These are phyloP conservation scores for Pseudotsuga menziesii DNA, from an alignment of 75 land plant genomes.

Conservation along the genomic window DNA sequence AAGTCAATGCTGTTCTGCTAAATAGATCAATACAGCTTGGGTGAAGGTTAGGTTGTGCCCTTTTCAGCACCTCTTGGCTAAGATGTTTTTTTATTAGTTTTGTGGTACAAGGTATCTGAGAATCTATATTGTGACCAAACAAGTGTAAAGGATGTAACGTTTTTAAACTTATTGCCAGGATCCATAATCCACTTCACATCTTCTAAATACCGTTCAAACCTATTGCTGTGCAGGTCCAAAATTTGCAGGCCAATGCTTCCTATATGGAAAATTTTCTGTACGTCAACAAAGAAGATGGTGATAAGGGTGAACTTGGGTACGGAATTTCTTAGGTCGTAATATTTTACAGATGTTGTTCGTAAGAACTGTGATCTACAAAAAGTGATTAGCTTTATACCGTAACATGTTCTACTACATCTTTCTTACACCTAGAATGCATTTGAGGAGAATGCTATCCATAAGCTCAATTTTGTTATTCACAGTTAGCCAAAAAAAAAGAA, in stretches of 20 bases:
- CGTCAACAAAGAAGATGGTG: conserved; percentile 21
- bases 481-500: background rate
- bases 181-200: background rate
- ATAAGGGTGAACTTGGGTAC: conserved; percentile 33
- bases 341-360: background rate
- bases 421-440: background rate
- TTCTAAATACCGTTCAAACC: background rate
- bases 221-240: conserved; percentile 20
- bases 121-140: background rate
- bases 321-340: conserved; percentile 1
- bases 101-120: background rate
- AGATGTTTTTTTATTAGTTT: background rate
- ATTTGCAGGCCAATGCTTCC: conserved; percentile 40
- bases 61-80: no score
- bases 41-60: no score
- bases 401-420: background rate
- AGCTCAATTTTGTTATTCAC: background rate
- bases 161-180: background rate
- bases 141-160: background rate
- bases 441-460: background rate
- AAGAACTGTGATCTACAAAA: background rate
- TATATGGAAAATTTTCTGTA: conserved; percentile 41
- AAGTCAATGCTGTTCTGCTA: no score
- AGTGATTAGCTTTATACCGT: background rate
- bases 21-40: no score